Evolutionary conservation across 78 protist genomes (phyloP), one percentile per base, ranked within the genome.

Genomic region (Speleostelium caveatum): DNA sequence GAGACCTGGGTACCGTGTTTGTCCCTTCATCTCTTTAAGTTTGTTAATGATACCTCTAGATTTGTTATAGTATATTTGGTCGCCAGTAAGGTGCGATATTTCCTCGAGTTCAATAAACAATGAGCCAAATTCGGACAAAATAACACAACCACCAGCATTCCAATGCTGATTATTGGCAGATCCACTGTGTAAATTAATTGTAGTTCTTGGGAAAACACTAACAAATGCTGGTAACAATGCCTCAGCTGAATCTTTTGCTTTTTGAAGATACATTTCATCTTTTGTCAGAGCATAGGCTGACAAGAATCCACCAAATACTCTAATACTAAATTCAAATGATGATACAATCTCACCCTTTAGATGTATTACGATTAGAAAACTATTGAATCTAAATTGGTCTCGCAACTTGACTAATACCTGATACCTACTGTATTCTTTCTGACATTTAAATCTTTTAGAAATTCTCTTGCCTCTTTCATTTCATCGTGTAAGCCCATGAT

Each of bases 311-410:
- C 99, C 99, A 22, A 97, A 33, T 36, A 85, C 26, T 56, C 99
- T 78, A 62, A 97, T 97, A 41, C 78, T 95, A 22, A 94, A 75
- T 75, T 97, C 99, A 75, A 97, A 97, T 53, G 94, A 56, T 24
- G 94, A 90, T n/a, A 73, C 45, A 12, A 10, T 53, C 4, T 22
- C 36, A 53, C 72, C 65, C 60, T 71, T 33, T 32, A 32, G 30
- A 32, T 30, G n/a, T n/a, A n/a, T n/a, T n/a, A n/a, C n/a, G n/a
- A n/a, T n/a, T n/a, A n/a, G n/a, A n/a, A n/a, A n/a, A n/a, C n/a
- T n/a, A n/a, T n/a, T n/a, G n/a, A n/a, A n/a, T n/a, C n/a, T n/a
- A n/a, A n/a, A n/a, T n/a, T n/a, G n/a, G n/a, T n/a, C n/a, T n/a
- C n/a, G n/a, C n/a, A n/a, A n/a, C 8, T 36, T 63, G 56, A 8